phyloP scores from a whole-genome alignment of 192 early-diverging fungal species.

The Lobosporangium transversale region DNA sequence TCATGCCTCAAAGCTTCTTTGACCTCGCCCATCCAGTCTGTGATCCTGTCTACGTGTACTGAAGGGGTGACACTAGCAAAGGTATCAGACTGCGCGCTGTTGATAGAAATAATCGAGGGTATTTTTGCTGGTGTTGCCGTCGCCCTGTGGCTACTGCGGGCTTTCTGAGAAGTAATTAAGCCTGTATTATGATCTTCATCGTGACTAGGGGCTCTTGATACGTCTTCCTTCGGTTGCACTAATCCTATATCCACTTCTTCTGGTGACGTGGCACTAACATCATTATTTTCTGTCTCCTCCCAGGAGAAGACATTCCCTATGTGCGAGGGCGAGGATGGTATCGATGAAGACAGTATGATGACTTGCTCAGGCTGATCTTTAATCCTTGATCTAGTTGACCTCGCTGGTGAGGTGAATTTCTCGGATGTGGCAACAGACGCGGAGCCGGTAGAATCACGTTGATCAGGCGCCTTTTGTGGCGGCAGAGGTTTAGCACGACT shows the following conservation, averaged over 20 bases:
- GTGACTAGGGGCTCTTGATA: not conserved
- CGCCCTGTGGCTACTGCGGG: not conserved
- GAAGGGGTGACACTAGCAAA: constrained; percentile 6
- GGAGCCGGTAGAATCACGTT: not conserved
- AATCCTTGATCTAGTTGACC: not conserved
- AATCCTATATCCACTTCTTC: not conserved
- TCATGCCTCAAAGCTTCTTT: constrained; percentile 11
- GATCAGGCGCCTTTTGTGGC: not conserved
- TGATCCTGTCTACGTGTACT: constrained; percentile 11
- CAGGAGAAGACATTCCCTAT: no score
- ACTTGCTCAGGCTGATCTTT: constrained; percentile 1
- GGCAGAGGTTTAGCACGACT: constrained; percentile 21
- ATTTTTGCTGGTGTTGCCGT: not conserved
- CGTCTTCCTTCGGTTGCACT: not conserved
- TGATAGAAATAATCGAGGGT: constrained; percentile 7
- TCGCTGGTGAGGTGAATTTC: no score
- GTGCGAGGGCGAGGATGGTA: constrained; percentile 10
- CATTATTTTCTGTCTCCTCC: not conserved
- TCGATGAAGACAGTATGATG: constrained; percentile 12
- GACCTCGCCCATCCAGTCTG: constrained; percentile 17
- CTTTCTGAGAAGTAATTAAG: no score
- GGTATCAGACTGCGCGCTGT: constrained; percentile 1
- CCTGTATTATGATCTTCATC: no score
- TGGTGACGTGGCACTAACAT: not conserved
- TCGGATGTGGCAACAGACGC: not conserved